Base-by-base conservation (phyloP, 2,329 filamentous ascomycete species). In the Colletotrichum sansevieriae region DNA sequence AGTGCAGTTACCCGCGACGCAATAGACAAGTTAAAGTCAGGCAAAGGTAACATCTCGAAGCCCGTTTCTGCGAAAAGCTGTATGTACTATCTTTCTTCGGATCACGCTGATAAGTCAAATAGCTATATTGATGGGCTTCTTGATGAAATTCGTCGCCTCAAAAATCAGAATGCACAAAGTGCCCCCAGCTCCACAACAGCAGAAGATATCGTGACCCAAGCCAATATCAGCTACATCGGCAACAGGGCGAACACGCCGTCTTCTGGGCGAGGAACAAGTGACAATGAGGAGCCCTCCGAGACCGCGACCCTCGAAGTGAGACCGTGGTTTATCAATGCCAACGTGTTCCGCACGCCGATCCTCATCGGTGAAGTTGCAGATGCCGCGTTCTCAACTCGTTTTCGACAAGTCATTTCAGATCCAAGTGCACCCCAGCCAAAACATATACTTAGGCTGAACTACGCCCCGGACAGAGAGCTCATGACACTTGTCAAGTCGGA, bases 341-440 rank as follows among this genome's bases (percentile, higher is more conserved):
- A 74, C 41, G 73, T 76, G 29, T 75, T 77, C 25, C 74, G 76
- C 49, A 78, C 75, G 5, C 78, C 78, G 1, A 74, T 78, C 25
- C 67, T 78, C 13, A 75, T 80, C 35, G 76, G 75, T 8, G 78
- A 80, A 56, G 76, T 77, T 1, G 78, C 78, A 13, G 78, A 80
- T 46, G 74, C 76, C 15, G 77, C 77, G 10, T 80, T 80, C 59
- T 77, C 78, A 7, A 79, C 78, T 0, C 78, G 78, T 2, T 76
- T 79, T 59, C 72, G 78, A 18, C 78, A 80, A 65, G 77, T 75
- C 43, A 74, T 79, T 25, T 75, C 77, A 0, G 73, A 76, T 20
- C 72, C 74, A 6, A 46, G 39, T 39, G 35, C 57, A 4, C 67
- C 63, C 20, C 72, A 73, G 0, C 75, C 73, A 25, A 74, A 71